Evolutionary conservation across 1,284 basidiomycete species (phyloP).

Genomic region (Pseudozyma thailandica): DNA sequence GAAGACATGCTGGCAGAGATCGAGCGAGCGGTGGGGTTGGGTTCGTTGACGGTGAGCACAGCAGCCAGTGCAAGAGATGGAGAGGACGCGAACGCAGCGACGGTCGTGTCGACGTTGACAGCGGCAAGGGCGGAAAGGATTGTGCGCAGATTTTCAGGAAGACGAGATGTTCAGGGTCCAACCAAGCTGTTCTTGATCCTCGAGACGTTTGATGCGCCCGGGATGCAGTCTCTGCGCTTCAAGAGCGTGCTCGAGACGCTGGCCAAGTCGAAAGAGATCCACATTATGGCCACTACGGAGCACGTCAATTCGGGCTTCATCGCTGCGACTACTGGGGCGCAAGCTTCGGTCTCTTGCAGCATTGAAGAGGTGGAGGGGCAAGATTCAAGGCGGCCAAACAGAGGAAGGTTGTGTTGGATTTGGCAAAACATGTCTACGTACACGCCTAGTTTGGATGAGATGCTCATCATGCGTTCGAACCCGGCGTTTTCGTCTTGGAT

Average conservation of each 20-base stretch:
- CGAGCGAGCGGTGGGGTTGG: constrained; percentile 33
- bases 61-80: constrained; percentile 6
- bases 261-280: constrained; percentile 23
- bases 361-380: neutral
- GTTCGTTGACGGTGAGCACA: constrained; percentile 17
- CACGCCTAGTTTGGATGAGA: constrained; percentile 38
- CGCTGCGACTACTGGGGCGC: constrained; percentile 23
- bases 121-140: constrained; percentile 38
- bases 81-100: constrained; percentile 3
- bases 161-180: constrained; percentile 6
- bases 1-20: constrained; percentile 44
- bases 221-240: constrained; percentile 40
- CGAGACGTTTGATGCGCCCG: constrained; percentile 46
- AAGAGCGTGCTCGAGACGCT: constrained; percentile 38
- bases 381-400: neutral
- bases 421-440: constrained; percentile 52
- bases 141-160: constrained; percentile 18
- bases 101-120: constrained; percentile 31
- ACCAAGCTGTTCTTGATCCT: constrained; percentile 38
- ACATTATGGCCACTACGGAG: constrained; percentile 47
- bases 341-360: neutral
- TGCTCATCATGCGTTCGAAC: constrained; percentile 50
- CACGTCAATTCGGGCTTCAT: constrained; percentile 47
- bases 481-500: constrained; percentile 42
- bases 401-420: constrained; percentile 35